phyloP scores from a whole-genome alignment of 176 grass and related monocot species.

The Luzula sylvatica region DNA sequence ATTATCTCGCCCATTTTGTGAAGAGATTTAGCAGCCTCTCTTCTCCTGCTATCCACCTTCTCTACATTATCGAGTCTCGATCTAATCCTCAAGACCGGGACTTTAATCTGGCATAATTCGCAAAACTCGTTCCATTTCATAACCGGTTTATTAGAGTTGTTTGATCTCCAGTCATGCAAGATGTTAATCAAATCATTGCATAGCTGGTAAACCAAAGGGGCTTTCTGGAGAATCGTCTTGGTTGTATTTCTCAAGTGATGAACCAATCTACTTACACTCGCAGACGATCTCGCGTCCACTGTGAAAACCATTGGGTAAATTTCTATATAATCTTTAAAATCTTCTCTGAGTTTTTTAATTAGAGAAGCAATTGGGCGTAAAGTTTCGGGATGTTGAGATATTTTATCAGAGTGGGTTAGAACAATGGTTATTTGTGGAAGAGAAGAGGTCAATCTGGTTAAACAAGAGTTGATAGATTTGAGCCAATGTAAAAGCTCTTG shows the following conservation, averaged over 20 bases:
- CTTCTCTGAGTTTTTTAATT: slow-evolving; percentile 72
- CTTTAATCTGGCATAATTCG: slow-evolving; percentile 72
- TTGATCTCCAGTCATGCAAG: slow-evolving; percentile 58
- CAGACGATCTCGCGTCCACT: slow-evolving; percentile 71
- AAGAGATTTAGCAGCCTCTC: slow-evolving; percentile 49
- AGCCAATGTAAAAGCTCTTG: slow-evolving; percentile 71
- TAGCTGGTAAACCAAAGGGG: slow-evolving; percentile 62
- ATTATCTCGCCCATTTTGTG: slow-evolving; percentile 68
- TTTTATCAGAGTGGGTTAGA: slow-evolving; percentile 74
- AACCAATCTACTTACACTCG: slow-evolving; percentile 63
- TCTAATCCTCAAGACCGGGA: slow-evolving; percentile 50
- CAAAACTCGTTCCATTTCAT: slow-evolving; percentile 77
- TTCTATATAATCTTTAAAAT: slow-evolving; percentile 63
- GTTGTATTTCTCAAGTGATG: slow-evolving; percentile 46
- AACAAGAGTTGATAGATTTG: slow-evolving; percentile 65
- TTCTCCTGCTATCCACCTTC: slow-evolving; percentile 46
- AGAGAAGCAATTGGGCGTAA: slow-evolving; percentile 40
- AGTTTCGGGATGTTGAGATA: slow-evolving; percentile 36
- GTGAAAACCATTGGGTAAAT: slow-evolving; percentile 83
- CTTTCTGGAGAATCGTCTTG: slow-evolving; percentile 70
- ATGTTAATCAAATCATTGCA: slow-evolving; percentile 65
- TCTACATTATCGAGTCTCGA: slow-evolving; percentile 64
- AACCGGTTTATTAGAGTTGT: slow-evolving; percentile 39
- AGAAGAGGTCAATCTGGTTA: slow-evolving; percentile 32
- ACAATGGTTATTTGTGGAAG: slow-evolving; percentile 60